These are phyloP conservation scores for Botryotinia globosa DNA, from an alignment of 2,329 filamentous ascomycete genomes.

Conservation along the genomic window DNA sequence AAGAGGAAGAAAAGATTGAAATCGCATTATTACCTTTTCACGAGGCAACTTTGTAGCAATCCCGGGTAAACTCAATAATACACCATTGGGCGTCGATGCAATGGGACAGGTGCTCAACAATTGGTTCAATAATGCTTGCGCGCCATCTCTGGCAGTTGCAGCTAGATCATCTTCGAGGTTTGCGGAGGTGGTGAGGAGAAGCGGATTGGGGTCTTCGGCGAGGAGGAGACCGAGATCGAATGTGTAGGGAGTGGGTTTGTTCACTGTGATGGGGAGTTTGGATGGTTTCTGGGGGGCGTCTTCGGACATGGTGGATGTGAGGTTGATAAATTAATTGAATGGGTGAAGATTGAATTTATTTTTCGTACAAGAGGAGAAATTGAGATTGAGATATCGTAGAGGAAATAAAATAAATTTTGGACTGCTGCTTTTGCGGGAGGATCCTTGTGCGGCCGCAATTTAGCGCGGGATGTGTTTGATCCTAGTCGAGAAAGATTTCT, in stretches of 20 bases:
- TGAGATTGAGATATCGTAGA: constrained; percentile 1
- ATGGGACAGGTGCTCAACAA: constrained; percentile 86
- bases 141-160: constrained; percentile 78
- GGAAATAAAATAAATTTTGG: constrained; percentile 24
- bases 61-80: constrained; percentile 75
- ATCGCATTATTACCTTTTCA: constrained; percentile 60
- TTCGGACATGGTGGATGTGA: constrained; percentile 16
- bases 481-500: constrained; percentile 20
- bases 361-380: constrained; percentile 6
- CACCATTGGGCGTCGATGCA: constrained; percentile 63
- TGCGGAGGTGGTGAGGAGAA: constrained; percentile 51
- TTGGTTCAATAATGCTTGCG: constrained; percentile 91
- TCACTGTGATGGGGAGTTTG: constrained; percentile 60
- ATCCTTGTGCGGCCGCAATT: constrained; percentile 22
- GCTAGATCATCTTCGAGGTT: constrained; percentile 67
- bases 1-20: constrained; percentile 8
- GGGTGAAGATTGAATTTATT: constrained; percentile 13
- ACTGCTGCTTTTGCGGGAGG: constrained; percentile 19
- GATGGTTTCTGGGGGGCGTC: constrained; percentile 22
- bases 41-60: constrained; percentile 72
- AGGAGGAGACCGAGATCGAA: constrained; percentile 89
- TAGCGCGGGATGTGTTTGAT: constrained; percentile 19
- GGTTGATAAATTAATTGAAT: constrained; percentile 15
- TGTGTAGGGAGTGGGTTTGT: constrained; percentile 84
- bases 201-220: constrained; percentile 82